Evolutionary conservation across 225 moss, liverwort and hornwort species (phyloP).

Genomic region (Straminergon stramineum): DNA sequence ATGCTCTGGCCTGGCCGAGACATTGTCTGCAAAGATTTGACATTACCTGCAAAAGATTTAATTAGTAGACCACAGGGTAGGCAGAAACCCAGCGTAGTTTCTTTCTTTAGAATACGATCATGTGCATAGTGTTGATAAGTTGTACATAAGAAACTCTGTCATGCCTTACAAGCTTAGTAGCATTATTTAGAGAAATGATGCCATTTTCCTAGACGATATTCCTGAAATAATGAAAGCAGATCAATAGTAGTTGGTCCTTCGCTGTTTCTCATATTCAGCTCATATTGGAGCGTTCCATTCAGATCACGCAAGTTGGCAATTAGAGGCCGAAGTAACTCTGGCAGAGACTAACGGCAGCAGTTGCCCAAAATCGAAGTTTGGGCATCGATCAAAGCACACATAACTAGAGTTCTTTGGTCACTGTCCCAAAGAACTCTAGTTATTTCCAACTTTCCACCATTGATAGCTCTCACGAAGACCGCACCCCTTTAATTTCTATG

Average conservation of each 20-base stretch:
- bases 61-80: not conserved
- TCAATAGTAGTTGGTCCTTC: not conserved
- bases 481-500: no score
- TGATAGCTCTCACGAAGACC: no score
- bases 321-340: not conserved
- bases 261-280: not conserved
- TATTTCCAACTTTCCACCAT: not conserved
- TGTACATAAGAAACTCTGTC: not conserved
- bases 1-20: not conserved
- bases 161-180: not conserved
- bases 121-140: no score
- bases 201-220: not conserved
- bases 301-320: not conserved
- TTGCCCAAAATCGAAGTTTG: not conserved
- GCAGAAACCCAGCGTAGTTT: not conserved
- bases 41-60: not conserved
- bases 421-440: not conserved
- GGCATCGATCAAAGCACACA: not conserved
- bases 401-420: not conserved
- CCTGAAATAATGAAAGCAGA: not conserved
- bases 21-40: not conserved
- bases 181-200: not conserved
- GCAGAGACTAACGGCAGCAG: not conserved
- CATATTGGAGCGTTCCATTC: no score
- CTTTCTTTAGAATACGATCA: not conserved